phyloP scores from a whole-genome alignment of 306 rosid genomes.

The Casuarina equisetifolia region DNA sequence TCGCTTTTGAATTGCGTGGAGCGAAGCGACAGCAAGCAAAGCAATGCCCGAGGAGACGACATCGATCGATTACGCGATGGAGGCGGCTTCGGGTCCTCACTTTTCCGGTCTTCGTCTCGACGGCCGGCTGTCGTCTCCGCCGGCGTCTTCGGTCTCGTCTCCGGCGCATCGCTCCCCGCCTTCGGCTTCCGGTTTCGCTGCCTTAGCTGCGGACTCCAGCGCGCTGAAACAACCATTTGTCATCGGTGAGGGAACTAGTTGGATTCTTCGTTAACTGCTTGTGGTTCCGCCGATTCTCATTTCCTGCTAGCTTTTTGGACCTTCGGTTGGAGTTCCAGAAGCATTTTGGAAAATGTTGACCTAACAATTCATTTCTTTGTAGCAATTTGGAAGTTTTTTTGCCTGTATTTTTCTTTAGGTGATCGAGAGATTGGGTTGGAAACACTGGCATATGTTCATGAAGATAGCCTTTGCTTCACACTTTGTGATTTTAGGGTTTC shows the following conservation, averaged over 20 bases:
- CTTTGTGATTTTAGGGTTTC: slow-evolving; percentile 1
- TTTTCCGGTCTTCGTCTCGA: slow-evolving; percentile 84
- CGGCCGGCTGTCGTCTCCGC: slow-evolving; percentile 50
- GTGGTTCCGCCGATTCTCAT: not conserved
- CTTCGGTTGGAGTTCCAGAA: not conserved
- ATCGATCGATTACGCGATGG: slow-evolving; percentile 84
- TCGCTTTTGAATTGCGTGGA: not conserved
- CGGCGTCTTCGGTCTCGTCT: slow-evolving; percentile 49
- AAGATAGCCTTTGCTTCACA: not conserved
- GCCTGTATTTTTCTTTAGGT: not conserved
- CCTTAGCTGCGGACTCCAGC: slow-evolving; percentile 42
- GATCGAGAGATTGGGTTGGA: not conserved
- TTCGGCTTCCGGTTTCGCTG: slow-evolving; percentile 27
- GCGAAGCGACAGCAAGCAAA: not conserved
- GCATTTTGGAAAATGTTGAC: not conserved
- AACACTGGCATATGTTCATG: not conserved
- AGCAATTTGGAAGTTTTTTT: not conserved
- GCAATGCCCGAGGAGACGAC: slow-evolving; percentile 71
- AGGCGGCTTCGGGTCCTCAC: slow-evolving; percentile 92
- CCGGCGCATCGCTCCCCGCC: slow-evolving; percentile 35
- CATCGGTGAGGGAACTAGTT: slow-evolving; percentile 47
- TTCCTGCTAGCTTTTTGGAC: not conserved
- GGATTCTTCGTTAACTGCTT: not conserved
- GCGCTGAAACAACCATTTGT: slow-evolving; percentile 71
- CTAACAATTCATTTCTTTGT: no score